These are phyloP conservation scores for Fraxinus dipetala DNA, from an alignment of 305 asterid genomes.

Conservation along the genomic window DNA sequence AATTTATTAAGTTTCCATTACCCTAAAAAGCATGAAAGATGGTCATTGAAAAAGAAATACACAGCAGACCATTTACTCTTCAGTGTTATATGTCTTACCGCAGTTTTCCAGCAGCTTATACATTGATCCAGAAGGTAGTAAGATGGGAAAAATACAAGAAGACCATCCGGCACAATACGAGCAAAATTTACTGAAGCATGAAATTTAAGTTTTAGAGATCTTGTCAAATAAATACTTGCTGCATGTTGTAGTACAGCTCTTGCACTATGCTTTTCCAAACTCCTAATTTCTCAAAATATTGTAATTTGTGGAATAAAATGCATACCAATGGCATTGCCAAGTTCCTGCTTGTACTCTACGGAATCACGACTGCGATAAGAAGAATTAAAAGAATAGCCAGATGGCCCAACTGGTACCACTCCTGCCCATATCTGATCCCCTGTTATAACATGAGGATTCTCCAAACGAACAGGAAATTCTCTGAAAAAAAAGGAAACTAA, in stretches of 20 bases:
- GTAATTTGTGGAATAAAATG: neutral
- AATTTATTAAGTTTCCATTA: conserved; percentile 50
- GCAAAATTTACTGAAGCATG: conserved; percentile 79
- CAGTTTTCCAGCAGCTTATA: conserved; percentile 81
- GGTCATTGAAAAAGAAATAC: conserved; percentile 20
- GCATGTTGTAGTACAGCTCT: conserved; percentile 3
- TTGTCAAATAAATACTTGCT: conserved; percentile 25
- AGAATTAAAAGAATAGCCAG: conserved; percentile 87
- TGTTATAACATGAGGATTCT: conserved; percentile 98
- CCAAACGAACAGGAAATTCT: conserved; percentile 90
- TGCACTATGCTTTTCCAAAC: neutral
- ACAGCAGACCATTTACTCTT: conserved; percentile 10
- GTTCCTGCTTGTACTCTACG: conserved; percentile 82
- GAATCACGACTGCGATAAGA: conserved; percentile 87
- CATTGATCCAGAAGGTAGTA: conserved; percentile 88
- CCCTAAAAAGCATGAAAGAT: conserved; percentile 43
- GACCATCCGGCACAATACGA: conserved; percentile 96
- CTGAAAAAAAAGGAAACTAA: conserved; percentile 34
- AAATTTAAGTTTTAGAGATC: conserved; percentile 33
- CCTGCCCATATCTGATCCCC: conserved; percentile 95
- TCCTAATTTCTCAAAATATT: neutral
- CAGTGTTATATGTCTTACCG: conserved; percentile 45
- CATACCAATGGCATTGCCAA: conserved; percentile 98
- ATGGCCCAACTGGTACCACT: conserved; percentile 85
- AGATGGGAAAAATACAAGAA: conserved; percentile 93